These are phyloP conservation scores for Solanum paucissectum DNA, from an alignment of 257 asterid species.

Conservation along the genomic window DNA sequence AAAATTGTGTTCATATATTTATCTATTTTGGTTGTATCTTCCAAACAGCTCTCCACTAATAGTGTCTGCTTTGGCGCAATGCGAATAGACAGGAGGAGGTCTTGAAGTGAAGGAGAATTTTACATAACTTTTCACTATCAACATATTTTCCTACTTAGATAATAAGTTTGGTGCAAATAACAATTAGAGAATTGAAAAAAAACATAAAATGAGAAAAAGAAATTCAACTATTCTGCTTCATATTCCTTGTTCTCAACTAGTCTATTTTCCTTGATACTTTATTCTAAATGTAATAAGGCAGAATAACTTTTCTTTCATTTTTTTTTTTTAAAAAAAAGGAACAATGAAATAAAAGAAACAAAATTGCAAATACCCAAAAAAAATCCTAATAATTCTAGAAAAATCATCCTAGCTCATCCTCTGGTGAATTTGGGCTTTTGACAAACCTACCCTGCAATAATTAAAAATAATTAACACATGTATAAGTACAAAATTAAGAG, in stretches of 20 bases:
- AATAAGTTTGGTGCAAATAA: neutral
- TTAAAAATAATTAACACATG: neutral
- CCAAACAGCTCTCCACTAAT: neutral
- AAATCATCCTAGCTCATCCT: neutral
- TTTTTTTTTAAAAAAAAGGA: neutral
- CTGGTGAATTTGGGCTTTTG: neutral
- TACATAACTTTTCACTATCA: neutral
- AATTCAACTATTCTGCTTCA: conserved; percentile 1
- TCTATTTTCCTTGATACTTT: conserved; percentile 10
- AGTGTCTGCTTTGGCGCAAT: neutral
- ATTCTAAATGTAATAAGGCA: conserved; percentile 1
- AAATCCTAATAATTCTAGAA: neutral
- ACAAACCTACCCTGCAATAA: neutral
- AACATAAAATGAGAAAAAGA: neutral
- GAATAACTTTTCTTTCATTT: neutral
- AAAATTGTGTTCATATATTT: neutral
- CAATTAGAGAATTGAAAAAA: neutral
- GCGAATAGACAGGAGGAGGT: neutral
- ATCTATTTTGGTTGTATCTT: neutral
- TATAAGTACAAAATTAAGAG: neutral
- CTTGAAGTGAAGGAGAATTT: neutral
- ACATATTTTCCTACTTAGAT: neutral
- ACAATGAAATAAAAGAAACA: neutral
- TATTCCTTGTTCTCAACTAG: conserved; percentile 4
- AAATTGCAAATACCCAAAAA: neutral